Percentiles rank a stretch among this genome's conserved stretches.
Evolutionary conservation across 176 grass and related monocot genomes (phyloP).

Genomic region (Leersia perrieri): DNA sequence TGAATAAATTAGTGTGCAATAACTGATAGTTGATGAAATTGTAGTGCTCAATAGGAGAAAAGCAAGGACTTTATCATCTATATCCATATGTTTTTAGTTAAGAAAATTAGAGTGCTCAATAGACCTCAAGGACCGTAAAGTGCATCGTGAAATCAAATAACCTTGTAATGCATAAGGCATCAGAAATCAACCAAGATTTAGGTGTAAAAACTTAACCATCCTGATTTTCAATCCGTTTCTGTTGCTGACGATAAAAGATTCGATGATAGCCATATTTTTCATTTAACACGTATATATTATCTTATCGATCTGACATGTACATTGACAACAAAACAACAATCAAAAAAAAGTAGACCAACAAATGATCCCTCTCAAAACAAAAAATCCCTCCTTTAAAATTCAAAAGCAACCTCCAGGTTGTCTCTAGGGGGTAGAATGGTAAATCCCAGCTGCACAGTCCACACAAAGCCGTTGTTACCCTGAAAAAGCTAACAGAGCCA

Average conservation of each 20-base stretch:
- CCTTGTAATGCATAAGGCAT: too few species aligned
- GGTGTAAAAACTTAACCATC: background rate
- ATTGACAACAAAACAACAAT: background rate
- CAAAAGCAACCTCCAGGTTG: background rate
- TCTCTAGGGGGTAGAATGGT: slow-evolving; percentile 15
- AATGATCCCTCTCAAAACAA: background rate
- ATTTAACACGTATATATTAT: background rate
- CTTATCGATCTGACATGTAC: background rate
- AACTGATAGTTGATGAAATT: too few species aligned
- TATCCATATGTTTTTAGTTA: too few species aligned
- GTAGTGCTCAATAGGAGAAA: too few species aligned
- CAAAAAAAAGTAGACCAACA: background rate
- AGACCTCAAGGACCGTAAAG: too few species aligned
- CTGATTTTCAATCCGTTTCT: too few species aligned
- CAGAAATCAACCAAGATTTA: background rate
- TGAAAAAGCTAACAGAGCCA: background rate
- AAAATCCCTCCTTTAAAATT: slow-evolving; percentile 37
- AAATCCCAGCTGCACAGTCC: background rate
- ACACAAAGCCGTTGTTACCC: slow-evolving; percentile 31
- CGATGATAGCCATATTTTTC: background rate
- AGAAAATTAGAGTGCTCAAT: too few species aligned
- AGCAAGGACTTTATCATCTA: too few species aligned
- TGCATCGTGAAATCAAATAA: too few species aligned
- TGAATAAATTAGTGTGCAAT: background rate
- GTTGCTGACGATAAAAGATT: background rate